Percentiles rank a stretch among this genome's conserved stretches.
Conservation (phyloP, 352 stramenopile genomes). For the Globisporangium sylvaticum region DNA sequence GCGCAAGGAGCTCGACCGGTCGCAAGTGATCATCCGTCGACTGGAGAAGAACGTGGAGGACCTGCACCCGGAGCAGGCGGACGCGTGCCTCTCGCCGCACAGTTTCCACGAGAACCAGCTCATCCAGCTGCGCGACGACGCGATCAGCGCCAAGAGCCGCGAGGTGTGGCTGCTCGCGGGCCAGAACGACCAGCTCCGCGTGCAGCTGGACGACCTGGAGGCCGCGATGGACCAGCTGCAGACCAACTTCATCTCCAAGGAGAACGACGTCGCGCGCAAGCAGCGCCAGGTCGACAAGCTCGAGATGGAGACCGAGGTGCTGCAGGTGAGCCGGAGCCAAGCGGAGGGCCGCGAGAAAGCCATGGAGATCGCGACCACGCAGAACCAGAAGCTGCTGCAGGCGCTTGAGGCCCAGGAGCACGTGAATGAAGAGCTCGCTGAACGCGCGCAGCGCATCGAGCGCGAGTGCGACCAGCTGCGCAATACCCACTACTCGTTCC, state of each 20-base stretch:
- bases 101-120: conserved; percentile 75
- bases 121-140: conserved; percentile 69
- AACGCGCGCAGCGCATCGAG: conserved; percentile 21
- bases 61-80: conserved; percentile 32
- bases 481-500: conserved; percentile 22
- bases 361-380: conserved; percentile 69
- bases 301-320: conserved; percentile 45
- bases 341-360: conserved; percentile 56
- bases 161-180: conserved; percentile 69
- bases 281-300: conserved; percentile 59
- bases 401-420: conserved; percentile 57
- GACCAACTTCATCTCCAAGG: conserved; percentile 40
- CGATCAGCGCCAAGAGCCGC: conserved; percentile 60
- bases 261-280: conserved; percentile 52
- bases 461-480: conserved; percentile 43
- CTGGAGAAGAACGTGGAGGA: conserved; percentile 48
- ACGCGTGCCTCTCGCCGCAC: conserved; percentile 66
- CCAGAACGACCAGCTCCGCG: conserved; percentile 60
- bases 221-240: conserved; percentile 60
- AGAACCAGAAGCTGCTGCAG: conserved; percentile 69
- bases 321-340: conserved; percentile 48
- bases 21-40: conserved; percentile 30
- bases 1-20: conserved; percentile 38
- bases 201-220: conserved; percentile 68
- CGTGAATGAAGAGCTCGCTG: conserved; percentile 23